Evolutionary conservation across 805 yeast genomes (phyloP), one percentile per base, ranked within the genome.

Genomic region (Starmerella sp.): DNA sequence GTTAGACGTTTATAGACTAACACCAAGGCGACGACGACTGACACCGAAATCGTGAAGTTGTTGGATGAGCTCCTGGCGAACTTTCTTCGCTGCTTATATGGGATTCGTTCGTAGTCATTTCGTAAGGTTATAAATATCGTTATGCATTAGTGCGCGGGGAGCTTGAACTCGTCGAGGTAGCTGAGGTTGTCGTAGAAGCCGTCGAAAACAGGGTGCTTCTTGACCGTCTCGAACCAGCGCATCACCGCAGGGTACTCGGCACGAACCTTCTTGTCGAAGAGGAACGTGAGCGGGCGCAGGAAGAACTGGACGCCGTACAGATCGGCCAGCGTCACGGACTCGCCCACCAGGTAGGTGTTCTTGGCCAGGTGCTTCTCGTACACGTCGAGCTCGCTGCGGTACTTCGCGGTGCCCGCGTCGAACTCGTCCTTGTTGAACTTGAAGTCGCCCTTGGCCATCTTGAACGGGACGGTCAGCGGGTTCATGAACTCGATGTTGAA

Each of bases 371-470:
- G 77, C 42, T 69, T 68, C 49, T 67, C 64, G 34, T 66, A 46
- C 52, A 77, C 60, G 6, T 37, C 43, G 10, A 57, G 34, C 29
- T 30, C 29, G 13, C 47, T 41, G 35, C 67, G 64, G 59, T 74
- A 68, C 54, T 73, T 67, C 48, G 64, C 65, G 45, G 73, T 76
- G 46, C 73, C 73, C 39, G 72, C 75, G 56, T 83, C 85, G 57
- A 77, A 78, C 54, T 29, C 57, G 73, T 82, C 83, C 80, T 85
- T 84, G 84, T 85, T 83, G 83, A 80, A 87, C 61, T 95, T 90
- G 53, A 60, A 68, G 52, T 67, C 71, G 65, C 96, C 96, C 48
- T 71, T 65, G 54, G 84, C 67, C 63, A 88, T 84, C 57, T 69
- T 67, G 71, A 86, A 79, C 61, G 79, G 78, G 39, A 60, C 64